These are phyloP conservation scores for Vitis rotundifolia DNA, from an alignment of 164 flowering plant species.

Conservation along the genomic window DNA sequence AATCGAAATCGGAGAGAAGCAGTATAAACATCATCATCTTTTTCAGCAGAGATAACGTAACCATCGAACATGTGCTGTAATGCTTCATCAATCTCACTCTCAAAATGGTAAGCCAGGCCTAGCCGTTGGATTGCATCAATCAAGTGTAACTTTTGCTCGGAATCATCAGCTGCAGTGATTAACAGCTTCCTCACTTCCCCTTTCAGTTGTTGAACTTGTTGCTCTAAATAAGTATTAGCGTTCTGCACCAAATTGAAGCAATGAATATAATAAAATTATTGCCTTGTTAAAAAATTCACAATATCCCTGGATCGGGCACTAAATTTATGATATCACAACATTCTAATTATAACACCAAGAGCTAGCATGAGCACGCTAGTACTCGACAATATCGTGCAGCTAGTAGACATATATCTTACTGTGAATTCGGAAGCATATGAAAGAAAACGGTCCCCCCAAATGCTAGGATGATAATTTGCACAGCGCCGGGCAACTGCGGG, in stretches of 20 bases:
- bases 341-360: no score
- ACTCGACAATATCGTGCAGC: no score
- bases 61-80: not conserved
- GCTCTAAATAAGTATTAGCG: not conserved
- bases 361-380: no score
- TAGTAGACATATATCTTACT: not conserved
- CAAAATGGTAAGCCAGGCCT: slow-evolving; percentile 25
- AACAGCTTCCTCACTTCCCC: slow-evolving; percentile 20
- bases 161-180: not conserved
- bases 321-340: no score
- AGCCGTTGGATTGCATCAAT: slow-evolving; percentile 25
- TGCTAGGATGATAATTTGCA: not conserved
- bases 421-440: not conserved
- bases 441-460: slow-evolving; percentile 5
- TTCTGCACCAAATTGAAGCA: no score
- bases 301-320: no score
- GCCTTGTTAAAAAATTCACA: no score
- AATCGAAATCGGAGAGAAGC: slow-evolving; percentile 11
- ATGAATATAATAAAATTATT: no score
- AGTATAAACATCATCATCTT: not conserved
- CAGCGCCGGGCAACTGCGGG: not conserved
- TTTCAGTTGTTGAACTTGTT: slow-evolving; percentile 14
- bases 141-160: slow-evolving; percentile 4
- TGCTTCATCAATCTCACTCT: slow-evolving; percentile 16
- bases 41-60: no score